These are phyloP conservation scores for Phaeosphaeriaceae sp. DNA, from an alignment of 2,329 filamentous ascomycete species.

Conservation along the genomic window DNA sequence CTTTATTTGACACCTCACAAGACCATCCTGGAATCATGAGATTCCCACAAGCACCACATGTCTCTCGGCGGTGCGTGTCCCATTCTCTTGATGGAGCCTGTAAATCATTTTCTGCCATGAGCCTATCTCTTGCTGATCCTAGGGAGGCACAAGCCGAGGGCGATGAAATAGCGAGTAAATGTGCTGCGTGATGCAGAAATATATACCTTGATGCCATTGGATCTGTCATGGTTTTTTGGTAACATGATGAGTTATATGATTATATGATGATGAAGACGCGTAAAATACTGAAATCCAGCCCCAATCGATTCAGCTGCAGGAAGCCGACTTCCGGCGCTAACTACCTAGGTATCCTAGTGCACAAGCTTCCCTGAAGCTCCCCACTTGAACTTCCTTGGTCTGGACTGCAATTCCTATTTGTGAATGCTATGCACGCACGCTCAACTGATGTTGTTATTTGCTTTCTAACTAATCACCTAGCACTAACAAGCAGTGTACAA, in stretches of 20 bases:
- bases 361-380: too few relatives aligned
- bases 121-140: conserved; percentile 33
- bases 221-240: conserved; percentile 12
- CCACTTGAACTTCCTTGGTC: too few relatives aligned
- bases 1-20: conserved; percentile 27
- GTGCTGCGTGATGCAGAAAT: conserved; percentile 45
- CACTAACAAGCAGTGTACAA: conserved; percentile 2
- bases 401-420: background rate
- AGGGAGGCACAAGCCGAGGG: conserved; percentile 43
- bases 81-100: conserved; percentile 34
- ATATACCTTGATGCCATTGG: conserved; percentile 27
- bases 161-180: conserved; percentile 37
- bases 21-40: conserved; percentile 47
- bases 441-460: too few relatives aligned
- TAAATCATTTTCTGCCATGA: conserved; percentile 37
- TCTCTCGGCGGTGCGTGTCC: conserved; percentile 36
- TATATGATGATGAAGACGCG: conserved; percentile 23
- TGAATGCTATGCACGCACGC: too few relatives aligned
- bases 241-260: too few relatives aligned
- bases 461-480: background rate
- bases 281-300: background rate
- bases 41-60: conserved; percentile 49
- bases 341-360: too few relatives aligned
- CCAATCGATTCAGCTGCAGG: conserved; percentile 8
- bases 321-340: conserved; percentile 37